Evolutionary conservation across 2,329 filamentous ascomycete genomes (phyloP), one percentile per base, ranked within the genome.

Genomic region (Aspergillus terreus): DNA sequence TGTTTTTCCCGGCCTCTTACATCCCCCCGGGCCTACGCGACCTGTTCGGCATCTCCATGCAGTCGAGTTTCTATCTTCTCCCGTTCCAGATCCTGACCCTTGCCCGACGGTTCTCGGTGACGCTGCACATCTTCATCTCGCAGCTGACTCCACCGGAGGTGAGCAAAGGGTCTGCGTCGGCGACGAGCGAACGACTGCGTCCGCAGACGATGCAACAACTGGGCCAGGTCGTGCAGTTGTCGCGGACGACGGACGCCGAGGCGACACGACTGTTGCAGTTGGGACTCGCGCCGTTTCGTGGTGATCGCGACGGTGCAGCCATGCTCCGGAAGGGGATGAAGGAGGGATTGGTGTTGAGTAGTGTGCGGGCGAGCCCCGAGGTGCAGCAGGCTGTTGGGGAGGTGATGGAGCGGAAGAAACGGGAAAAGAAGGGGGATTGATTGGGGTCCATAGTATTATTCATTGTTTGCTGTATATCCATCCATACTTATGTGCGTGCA

Each of bases 291-390:
- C 92, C 92, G 0, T 96, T 91, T 70, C 82, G 79, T 46, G 86
- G 85, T n/a, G 87, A 95, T 63, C 74, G 80, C 33, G 79, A 82
- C 54, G 78, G 77, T n/a, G 75, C 87, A 44, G 77, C 76, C 42
- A 83, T 83, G 53, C 72, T 95, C 63, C 81, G 84, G 55, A 79
- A 80, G 38, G 88, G 87, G 62, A 82, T 96, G 72, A 88, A 86
- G 71, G 89, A 94, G 63, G 95, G 90, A 81, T 76, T 97, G 60
- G 84, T 96, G 46, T 85, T 95, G 69, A 95, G 95, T 65, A 92
- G 86, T 12, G 87, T 95, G 53, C 81, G 84, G 58, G 83, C 82
- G 44, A 88, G 92, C 70, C 86, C 85, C 1, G 89, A 92, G 72
- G 92, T 97, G 7, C 81, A 85, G 60, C 86, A 90, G 69, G 91